These are phyloP conservation scores for Chaetomiaceae sp. DNA, from an alignment of 2,329 filamentous ascomycete species.

Conservation along the genomic window DNA sequence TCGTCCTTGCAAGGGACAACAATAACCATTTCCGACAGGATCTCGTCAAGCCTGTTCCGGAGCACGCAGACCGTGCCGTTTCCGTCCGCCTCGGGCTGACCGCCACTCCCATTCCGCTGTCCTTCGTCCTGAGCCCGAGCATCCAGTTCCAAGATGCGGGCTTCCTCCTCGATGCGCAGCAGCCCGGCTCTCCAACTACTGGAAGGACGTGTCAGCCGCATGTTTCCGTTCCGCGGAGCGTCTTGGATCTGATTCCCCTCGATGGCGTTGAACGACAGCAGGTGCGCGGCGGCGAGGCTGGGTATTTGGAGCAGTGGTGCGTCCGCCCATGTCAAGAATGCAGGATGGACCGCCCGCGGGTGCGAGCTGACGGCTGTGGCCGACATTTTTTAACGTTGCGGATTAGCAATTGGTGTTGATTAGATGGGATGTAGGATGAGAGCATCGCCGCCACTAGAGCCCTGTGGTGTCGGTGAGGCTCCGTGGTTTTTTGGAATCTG, in stretches of 20 bases:
- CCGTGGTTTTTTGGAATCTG: background rate
- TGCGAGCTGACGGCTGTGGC: background rate
- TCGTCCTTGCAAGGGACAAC: constrained; percentile 35
- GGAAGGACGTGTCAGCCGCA: constrained; percentile 8
- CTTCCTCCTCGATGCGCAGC: constrained; percentile 9
- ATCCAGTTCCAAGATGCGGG: background rate
- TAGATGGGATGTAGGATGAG: background rate
- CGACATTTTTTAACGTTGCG: background rate
- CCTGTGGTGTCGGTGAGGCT: background rate
- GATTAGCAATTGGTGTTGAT: background rate
- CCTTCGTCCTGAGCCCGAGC: background rate
- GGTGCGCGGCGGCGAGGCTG: background rate
- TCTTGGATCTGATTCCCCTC: background rate
- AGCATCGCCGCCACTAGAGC: background rate
- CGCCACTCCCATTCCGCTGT: background rate
- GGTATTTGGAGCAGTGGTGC: background rate
- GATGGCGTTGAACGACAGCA: background rate
- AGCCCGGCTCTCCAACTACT: background rate
- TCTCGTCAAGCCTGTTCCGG: background rate
- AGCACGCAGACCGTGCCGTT: constrained; percentile 4
- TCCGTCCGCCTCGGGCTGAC: background rate
- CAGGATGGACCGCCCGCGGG: background rate
- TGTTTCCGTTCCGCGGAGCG: background rate
- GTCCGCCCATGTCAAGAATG: background rate
- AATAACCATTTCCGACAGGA: constrained; percentile 27